Percentiles rank a stretch among this genome's conserved stretches.
These are phyloP conservation scores for Globisporangium echinulatum DNA, from an alignment of 352 stramenopile species.

Conservation along the genomic window DNA sequence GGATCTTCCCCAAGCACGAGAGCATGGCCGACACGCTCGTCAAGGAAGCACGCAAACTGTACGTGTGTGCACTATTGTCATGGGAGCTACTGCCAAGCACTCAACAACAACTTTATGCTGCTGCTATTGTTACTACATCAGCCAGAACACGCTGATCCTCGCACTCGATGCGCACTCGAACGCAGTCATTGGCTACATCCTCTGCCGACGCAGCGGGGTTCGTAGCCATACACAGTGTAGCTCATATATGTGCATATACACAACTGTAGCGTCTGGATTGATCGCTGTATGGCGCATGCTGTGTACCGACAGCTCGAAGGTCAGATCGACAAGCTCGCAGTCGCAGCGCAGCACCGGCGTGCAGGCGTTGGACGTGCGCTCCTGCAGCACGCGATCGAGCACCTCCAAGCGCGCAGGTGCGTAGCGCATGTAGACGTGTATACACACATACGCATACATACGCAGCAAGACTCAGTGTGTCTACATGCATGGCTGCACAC, in stretches of 20 bases:
- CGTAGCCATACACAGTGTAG: background rate
- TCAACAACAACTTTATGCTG: background rate
- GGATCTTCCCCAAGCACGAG: slow-evolving; percentile 14
- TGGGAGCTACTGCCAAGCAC: background rate
- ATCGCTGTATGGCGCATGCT: background rate
- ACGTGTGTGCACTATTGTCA: background rate
- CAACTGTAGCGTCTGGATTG: background rate
- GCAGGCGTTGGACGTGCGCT: slow-evolving; percentile 26
- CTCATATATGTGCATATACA: background rate
- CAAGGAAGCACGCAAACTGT: slow-evolving; percentile 10
- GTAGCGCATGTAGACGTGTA: too few relatives aligned
- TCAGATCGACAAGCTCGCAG: slow-evolving; percentile 40
- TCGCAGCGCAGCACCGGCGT: slow-evolving; percentile 23
- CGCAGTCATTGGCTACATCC: slow-evolving; percentile 31
- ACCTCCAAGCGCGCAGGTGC: slow-evolving; percentile 23
- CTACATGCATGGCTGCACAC: background rate
- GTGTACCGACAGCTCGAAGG: slow-evolving; percentile 19
- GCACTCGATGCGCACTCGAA: slow-evolving; percentile 16
- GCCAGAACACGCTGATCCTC: slow-evolving; percentile 33
- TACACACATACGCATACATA: too few relatives aligned
- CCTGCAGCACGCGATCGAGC: slow-evolving; percentile 24
- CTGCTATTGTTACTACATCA: background rate
- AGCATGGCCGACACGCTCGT: slow-evolving; percentile 11
- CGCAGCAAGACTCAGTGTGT: too few relatives aligned
- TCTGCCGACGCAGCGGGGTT: slow-evolving; percentile 36